Evolutionary conservation across 164 flowering plant genomes (phyloP), one percentile per base, ranked within the genome.

Genomic region (Annona squamosa): DNA sequence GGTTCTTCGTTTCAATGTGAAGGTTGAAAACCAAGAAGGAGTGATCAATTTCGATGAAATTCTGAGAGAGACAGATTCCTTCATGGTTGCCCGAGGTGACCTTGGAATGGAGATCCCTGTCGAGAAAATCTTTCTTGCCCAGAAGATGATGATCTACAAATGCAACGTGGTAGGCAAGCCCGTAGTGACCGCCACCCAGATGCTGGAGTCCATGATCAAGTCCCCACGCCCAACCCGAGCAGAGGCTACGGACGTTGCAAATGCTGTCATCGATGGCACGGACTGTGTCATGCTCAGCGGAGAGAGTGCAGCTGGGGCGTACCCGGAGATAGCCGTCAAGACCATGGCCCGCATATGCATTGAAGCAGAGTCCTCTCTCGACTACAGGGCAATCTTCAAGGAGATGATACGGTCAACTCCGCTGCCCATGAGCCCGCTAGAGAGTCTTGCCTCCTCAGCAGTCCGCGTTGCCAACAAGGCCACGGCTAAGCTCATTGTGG

Each of bases 31-130:
- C 81, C 97, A 91, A 82, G 94, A 91, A 76, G 97, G 97, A 56
- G 97, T 91, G 18, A 69, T 88, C 70, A 91, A 91, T 84, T 91
- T 91, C 74, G 97, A 91, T 77, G 97, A 91, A 68, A 91, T 91
- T 72, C 82, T 91, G 75, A 88, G 91, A 6, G 94, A 91, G 87
- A 90, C 94, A 4, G 97, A 91, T 66, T 78, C 92, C 0, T 91
- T 86, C 80, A 91, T 91, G 97, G 97, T 91, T 88, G 97, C 97
- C 37, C 92, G 97, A 75, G 97, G 97, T 70, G 97, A 91, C 79
- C 93, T 91, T 43, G 97, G 97, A 72, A 91, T 91, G 97, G 97
- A 91, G 78, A 91, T 91, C 71, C 97, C 94, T 41, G 91, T 91
- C 3, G 97, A 91, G 84, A 91, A 91, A 83, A 91, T 91, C 71